A percentile compares a stretch with the other conserved stretches of the same genome.
Conservation (phyloP, 306 rosid genomes). For the Lathyrus tuberosus region DNA sequence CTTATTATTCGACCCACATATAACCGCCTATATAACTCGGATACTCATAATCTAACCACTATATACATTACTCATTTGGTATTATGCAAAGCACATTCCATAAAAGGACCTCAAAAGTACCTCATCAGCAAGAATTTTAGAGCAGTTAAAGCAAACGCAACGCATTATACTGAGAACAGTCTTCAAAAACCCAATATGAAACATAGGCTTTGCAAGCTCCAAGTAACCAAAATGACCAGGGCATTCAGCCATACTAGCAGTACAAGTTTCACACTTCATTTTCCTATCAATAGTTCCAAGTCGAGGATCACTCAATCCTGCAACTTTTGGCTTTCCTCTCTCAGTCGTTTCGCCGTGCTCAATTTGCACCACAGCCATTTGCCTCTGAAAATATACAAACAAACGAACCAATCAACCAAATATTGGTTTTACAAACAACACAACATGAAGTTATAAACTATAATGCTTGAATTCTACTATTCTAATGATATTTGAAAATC, state of each 20-base stretch:
- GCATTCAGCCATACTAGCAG: conserved; percentile 96
- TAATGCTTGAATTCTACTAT: not conserved
- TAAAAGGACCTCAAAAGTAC: conserved; percentile 41
- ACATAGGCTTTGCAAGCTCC: conserved; percentile 98
- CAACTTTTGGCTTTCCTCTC: conserved; percentile 88
- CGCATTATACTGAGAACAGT: conserved; percentile 84
- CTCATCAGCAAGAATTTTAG: conserved; percentile 88
- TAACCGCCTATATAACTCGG: not conserved
- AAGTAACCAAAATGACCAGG: conserved; percentile 97
- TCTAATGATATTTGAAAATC: not conserved
- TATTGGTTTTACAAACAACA: not conserved
- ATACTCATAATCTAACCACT: not conserved
- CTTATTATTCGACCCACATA: not conserved
- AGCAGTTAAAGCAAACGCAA: conserved; percentile 94
- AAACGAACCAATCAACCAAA: conserved; percentile 34
- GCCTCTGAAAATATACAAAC: conserved; percentile 61
- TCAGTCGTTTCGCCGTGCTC: conserved; percentile 92
- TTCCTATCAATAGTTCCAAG: conserved; percentile 93
- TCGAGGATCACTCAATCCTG: conserved; percentile 88
- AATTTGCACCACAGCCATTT: conserved; percentile 96
- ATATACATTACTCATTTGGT: not conserved
- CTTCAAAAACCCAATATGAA: conserved; percentile 91
- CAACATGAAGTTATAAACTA: not conserved
- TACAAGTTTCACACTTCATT: conserved; percentile 95
- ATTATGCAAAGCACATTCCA: not conserved